Base-by-base conservation (phyloP, 495 filamentous ascomycete genomes). In the Podospora comata region DNA sequence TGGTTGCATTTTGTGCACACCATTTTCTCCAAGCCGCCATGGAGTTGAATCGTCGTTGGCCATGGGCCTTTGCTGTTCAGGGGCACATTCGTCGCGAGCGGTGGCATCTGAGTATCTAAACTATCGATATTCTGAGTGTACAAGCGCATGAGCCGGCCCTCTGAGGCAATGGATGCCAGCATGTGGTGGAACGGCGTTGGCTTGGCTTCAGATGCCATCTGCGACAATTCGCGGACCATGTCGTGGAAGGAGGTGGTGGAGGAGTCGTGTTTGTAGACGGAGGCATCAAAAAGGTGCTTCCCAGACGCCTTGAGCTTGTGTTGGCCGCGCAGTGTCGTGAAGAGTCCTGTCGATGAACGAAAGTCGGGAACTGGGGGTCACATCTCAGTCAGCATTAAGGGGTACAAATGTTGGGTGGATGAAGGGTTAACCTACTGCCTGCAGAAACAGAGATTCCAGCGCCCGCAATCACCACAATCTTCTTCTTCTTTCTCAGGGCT, bases 71-170 rank as follows among this genome's bases (percentile, higher is more conserved):
- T 97, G 39, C 72, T 72, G 53, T 82, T 81, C 30, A 87, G 70
- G 0, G 94, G 94, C 2, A 96, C 86, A 48, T 84, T 83, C 2
- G 95, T 97, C 5, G 85, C 82, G 16, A 99, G 83, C 2, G 94
- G 93, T 30, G 86, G 81, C 80, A 98, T 87, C 18, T 89, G 87
- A 6, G 92, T 95, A 71, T 99, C 95, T 68, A 99, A 89, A 60
- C 92, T 91, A 78, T 99, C 95, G 20, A 99, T 94, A 70, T 99
- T 99, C 72, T 99, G 95, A 11, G 90, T 92, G 77, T 99, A 99
- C 9, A 99, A 84, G 23, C 95, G 92, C 71, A 97, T 82, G n/a
- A 99, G 82, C 3, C 95, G 91, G 57, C 89, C 92, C 77, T 97
- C 92, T 48, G 90, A 84, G n/a, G 94, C 91, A 15, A 99, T 81